phyloP scores from a whole-genome alignment of 2,329 filamentous ascomycete species.

The Fusarium xyrophilum region DNA sequence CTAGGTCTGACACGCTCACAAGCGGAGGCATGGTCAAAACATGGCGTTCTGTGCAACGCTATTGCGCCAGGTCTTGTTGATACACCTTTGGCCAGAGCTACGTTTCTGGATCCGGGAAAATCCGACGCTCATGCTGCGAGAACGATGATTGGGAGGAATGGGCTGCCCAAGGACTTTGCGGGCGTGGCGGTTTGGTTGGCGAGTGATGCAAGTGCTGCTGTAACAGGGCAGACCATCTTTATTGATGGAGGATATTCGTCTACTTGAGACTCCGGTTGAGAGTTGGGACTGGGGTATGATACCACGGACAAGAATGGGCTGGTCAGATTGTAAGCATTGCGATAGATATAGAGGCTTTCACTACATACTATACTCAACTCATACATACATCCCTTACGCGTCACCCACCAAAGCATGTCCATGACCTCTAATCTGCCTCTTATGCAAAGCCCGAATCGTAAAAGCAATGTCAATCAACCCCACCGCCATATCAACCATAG shows the following conservation, averaged over 20 bases:
- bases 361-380: not conserved
- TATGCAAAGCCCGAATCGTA: conserved; percentile 47
- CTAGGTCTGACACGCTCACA: conserved; percentile 45
- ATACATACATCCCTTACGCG: not conserved
- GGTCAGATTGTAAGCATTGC: not conserved
- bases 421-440: conserved; percentile 2
- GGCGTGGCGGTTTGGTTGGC: conserved; percentile 44
- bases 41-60: conserved; percentile 46
- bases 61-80: conserved; percentile 45
- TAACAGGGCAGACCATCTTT: conserved; percentile 47
- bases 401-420: not conserved
- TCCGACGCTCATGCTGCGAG: conserved; percentile 37
- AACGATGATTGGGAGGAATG: conserved; percentile 45
- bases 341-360: not conserved
- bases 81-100: conserved; percentile 38
- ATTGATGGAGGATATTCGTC: conserved; percentile 48
- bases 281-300: not conserved
- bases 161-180: conserved; percentile 43
- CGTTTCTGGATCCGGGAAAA: conserved; percentile 35
- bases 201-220: conserved; percentile 42
- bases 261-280: not conserved
- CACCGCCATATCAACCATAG: conserved; percentile 57
- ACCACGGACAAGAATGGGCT: rapidly evolving
- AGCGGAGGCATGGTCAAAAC: conserved; percentile 46
- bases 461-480: conserved; percentile 60